A percentile compares a stretch with the other conserved stretches of the same genome.
Conservation (phyloP, 129 eudicot species). For the Helianthus tuberosus region DNA sequence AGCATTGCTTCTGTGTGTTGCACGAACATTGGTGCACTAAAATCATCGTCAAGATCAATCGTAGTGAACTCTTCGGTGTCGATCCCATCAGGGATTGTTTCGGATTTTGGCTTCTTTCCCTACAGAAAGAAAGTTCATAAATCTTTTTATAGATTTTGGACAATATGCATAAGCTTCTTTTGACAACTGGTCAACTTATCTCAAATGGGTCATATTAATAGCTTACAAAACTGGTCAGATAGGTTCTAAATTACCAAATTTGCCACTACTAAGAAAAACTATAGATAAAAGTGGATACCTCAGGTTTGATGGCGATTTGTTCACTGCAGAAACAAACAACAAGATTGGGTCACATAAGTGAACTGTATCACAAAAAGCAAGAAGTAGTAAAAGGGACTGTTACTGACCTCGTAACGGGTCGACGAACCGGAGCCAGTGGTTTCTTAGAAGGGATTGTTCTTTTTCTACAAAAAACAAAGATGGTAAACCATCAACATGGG, state of each 20-base stretch:
- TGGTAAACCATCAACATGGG: not conserved
- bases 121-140: slow-evolving; percentile 11
- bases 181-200: not conserved
- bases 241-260: not conserved
- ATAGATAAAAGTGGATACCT: slow-evolving; percentile 34
- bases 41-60: slow-evolving; percentile 57
- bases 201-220: not conserved
- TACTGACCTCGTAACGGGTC: slow-evolving; percentile 82
- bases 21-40: slow-evolving; percentile 76
- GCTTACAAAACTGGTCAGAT: not conserved
- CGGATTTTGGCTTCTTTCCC: slow-evolving; percentile 43
- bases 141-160: not conserved
- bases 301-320: slow-evolving; percentile 43
- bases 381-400: slow-evolving; percentile 17
- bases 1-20: slow-evolving; percentile 94
- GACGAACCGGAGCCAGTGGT: slow-evolving; percentile 62
- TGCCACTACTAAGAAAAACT: not conserved
- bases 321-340: slow-evolving; percentile 49
- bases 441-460: slow-evolving; percentile 48
- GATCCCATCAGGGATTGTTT: slow-evolving; percentile 25
- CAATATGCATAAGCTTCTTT: not conserved
- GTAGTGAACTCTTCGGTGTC: slow-evolving; percentile 43
- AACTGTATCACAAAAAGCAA: slow-evolving; percentile 3
- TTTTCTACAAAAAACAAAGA: slow-evolving; percentile 37
- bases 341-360: not conserved